Base-by-base conservation (phyloP, 345 rosid species). In the Brassica rapa region DNA sequence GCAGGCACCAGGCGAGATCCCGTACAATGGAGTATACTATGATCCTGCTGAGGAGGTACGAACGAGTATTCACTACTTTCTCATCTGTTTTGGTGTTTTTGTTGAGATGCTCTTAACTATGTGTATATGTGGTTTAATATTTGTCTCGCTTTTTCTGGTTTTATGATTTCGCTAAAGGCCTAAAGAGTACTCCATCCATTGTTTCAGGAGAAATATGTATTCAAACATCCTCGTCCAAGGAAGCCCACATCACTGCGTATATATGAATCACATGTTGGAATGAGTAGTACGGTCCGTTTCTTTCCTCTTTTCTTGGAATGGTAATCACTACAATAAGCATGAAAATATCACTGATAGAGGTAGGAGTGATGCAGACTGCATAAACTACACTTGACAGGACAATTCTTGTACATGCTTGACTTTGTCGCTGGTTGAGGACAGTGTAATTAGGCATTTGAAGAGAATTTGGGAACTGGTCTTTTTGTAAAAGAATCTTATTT, bases 261-360 rank as follows among this genome's bases (percentile, higher is more conserved):
- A 69, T 94, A 94, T 61, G 98, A 94, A 86, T 82, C 97, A 43
- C 98, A 94, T 85, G 93, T 94, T 29, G 98, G 98, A 78, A 94
- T 94, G 98, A 94, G 98, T 83, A 94, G 97, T 87, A 86, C 37
- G 85, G 98, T 94, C 51, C 68, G 89, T 62, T 65, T 82, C 88
- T 79, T 69, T 29, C 61, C 73, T 81, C 75, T 30, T 35, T 70
- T 72, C 43, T n/a, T 75, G n/a, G 41, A 35, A 60, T 30, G 15
- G 63, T 72, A 60, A 33, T 57, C 16, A 49, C 55, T 35, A 24
- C 43, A 62, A 4, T 69, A 29, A 43, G 78, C 16, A 66, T 59
- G 24, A 33, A 72, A 72, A 66, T 59, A 24, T 73, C 56, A 67
- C 65, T 61, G 33, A 61, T 12, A 60, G 64, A 60, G 39, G 62